Evolutionary conservation across 805 yeast genomes (phyloP), one percentile per base, ranked within the genome.

Genomic region (Yarrowia alimentaria): DNA sequence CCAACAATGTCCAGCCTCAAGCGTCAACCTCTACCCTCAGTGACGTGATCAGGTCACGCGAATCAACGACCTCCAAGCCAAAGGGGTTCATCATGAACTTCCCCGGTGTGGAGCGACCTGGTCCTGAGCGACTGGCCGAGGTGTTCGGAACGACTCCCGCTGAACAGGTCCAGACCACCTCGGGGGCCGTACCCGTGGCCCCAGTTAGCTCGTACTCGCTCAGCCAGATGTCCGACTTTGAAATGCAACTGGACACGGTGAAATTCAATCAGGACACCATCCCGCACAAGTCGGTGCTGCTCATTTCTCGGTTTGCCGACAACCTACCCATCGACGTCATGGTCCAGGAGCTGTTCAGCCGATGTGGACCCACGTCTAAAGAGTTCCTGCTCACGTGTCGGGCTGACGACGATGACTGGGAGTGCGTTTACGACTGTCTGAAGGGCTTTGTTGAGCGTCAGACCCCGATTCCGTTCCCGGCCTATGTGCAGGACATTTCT

Each of bases 391-490:
- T 28, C 33, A 40, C 31, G 6, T 28, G 31, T 11, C 22, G 33
- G 8, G 33, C 33, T 3, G 47, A 26, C 16, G 47, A 40, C 25
- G 47, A 28, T 13, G 31, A 26, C 31, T 40, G 47, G 47, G 33
- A 40, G 33, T 26, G 33, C 11, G 47, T 28, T 6, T 40, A 19
- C 33, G 47, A 40, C 33, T 40, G 33, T 13, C 33, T 40, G 21
- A 28, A 26, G 47, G 47, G 33, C 18, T 40, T 40, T 14, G 33
- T 40, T 2, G 33, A 40, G 16, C 42, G 29, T 3, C 42, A 35
- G 42, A 35, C 42, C 14, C 42, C 42, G 29, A 35, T 35, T 14
- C 42, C 42, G 29, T 35, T 35, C 42, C 42, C 42, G 14, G 42
- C 42, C 42, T 35, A 35, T 6, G 42, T 35, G 10, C 42, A 35